phyloP scores from a whole-genome alignment of 352 stramenopile species.

The Thalassiosira sp. region DNA sequence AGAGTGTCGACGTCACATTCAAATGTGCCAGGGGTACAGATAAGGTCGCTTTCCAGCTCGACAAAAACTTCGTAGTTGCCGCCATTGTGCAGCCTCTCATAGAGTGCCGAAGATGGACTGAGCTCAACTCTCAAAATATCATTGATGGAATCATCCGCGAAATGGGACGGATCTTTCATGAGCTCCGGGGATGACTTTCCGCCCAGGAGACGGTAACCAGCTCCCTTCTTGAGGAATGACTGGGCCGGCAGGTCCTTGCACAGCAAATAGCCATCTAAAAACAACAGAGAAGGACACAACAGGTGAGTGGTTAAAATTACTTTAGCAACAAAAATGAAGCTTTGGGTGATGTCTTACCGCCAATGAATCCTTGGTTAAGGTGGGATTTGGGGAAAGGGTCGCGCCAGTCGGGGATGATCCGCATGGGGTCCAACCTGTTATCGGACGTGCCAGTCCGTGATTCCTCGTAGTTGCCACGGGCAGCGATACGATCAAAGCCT shows the following conservation, averaged over 20 bases:
- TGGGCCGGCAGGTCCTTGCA: slow-evolving; percentile 59
- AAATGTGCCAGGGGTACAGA: slow-evolving; percentile 13
- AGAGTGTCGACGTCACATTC: slow-evolving; percentile 71
- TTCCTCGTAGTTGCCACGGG: slow-evolving; percentile 48
- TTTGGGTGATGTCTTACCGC: no score
- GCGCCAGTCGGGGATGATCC: slow-evolving; percentile 52
- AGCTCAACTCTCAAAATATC: slow-evolving; percentile 34
- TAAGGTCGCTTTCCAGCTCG: slow-evolving; percentile 39
- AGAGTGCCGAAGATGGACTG: slow-evolving; percentile 34
- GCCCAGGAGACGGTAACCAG: slow-evolving; percentile 57
- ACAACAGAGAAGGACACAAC: no score
- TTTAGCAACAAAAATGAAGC: no score
- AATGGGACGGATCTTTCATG: slow-evolving; percentile 45
- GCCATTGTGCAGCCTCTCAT: slow-evolving; percentile 38
- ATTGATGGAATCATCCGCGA: slow-evolving; percentile 21
- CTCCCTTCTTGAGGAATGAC: slow-evolving; percentile 62
- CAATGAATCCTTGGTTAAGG: slow-evolving; percentile 62
- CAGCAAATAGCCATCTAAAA: slow-evolving; percentile 60
- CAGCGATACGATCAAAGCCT: slow-evolving; percentile 48
- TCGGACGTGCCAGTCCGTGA: neutral
- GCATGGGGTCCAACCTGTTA: slow-evolving; percentile 59
- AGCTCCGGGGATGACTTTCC: slow-evolving; percentile 36
- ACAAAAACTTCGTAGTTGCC: slow-evolving; percentile 46
- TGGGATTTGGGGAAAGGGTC: slow-evolving; percentile 72
- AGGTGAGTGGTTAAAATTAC: no score